Evolutionary conservation across 306 rosid genomes (phyloP), one percentile per base, ranked within the genome.

Genomic region (Prinsepia uniflora): DNA sequence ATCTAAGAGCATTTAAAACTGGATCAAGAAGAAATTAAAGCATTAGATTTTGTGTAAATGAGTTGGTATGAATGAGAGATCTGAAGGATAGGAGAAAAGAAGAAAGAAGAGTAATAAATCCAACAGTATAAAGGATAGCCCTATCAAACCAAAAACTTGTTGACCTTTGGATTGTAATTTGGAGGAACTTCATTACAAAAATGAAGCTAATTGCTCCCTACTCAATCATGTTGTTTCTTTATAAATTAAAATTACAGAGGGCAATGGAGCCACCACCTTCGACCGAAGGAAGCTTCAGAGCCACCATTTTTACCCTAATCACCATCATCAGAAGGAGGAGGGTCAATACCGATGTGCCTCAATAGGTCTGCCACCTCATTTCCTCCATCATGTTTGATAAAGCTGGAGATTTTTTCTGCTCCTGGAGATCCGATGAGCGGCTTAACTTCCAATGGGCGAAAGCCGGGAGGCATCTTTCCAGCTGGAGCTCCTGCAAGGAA

Each of bases 301-400:
- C 30, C 30, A 24, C 30, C 30, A 24, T 24, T 24, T 24, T 2
- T 24, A 24, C 30, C 30, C 30, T 24, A 24, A 24, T 24, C 30
- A 24, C 2, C 30, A 2, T 71, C 73, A 78, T 75, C 71, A 0
- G 73, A 76, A 18, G 77, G 66, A 57, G 61, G 34, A n/a, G 74
- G 60, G 74, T 58, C 75, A 12, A 92, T 80, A 8, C 56, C 70
- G 58, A 91, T 92, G 67, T 71, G 91, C 71, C 69, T 79, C 91
- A 89, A 76, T n/a, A 96, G 96, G 65, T 92, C 82, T 2, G 43
- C 78, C 24, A 81, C 86, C 9, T 81, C 83, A 20, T 7, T 72
- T 18, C 88, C 93, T 6, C 90, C 91, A 2, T 90, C 93, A 59
- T 89, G 92, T 58, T 59, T 81, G 44, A 91, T 84, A n/a, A 91